Conservation (phyloP, 177 flowering plant genomes). For the Vitis hybrid region DNA sequence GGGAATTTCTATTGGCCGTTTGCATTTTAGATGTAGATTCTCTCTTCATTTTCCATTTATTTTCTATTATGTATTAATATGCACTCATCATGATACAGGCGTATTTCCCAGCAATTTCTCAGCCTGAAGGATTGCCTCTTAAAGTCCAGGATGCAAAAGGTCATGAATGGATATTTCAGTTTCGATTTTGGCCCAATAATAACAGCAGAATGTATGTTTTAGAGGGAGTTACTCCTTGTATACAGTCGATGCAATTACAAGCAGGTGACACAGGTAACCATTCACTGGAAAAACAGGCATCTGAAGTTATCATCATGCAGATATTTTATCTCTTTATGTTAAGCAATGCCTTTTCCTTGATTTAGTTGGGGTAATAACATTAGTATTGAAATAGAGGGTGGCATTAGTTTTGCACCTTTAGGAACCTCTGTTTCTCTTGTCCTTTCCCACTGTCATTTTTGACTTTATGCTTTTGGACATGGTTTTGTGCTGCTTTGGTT, state of each 20-base stretch:
- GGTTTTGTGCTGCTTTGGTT: too few species aligned
- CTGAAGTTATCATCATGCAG: neutral
- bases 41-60: neutral
- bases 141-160: constrained; percentile 84
- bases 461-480: neutral
- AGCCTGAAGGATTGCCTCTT: constrained; percentile 90
- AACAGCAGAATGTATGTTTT: constrained; percentile 97
- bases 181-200: constrained; percentile 95
- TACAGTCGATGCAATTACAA: constrained; percentile 89
- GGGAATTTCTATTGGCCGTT: neutral
- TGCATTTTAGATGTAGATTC: neutral
- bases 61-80: constrained; percentile 8
- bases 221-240: constrained; percentile 93
- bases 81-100: constrained; percentile 50
- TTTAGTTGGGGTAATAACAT: neutral
- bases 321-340: neutral
- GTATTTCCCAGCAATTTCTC: constrained; percentile 78
- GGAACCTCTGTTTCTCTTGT: neutral
- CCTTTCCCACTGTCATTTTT: neutral
- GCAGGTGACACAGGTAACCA: constrained; percentile 90
- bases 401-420: neutral
- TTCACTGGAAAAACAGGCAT: neutral
- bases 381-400: neutral
- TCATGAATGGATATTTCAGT: constrained; percentile 87
- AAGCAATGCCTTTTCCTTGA: neutral